Base-by-base conservation (phyloP, 2,329 filamentous ascomycete genomes). In the Zalaria obscura region DNA sequence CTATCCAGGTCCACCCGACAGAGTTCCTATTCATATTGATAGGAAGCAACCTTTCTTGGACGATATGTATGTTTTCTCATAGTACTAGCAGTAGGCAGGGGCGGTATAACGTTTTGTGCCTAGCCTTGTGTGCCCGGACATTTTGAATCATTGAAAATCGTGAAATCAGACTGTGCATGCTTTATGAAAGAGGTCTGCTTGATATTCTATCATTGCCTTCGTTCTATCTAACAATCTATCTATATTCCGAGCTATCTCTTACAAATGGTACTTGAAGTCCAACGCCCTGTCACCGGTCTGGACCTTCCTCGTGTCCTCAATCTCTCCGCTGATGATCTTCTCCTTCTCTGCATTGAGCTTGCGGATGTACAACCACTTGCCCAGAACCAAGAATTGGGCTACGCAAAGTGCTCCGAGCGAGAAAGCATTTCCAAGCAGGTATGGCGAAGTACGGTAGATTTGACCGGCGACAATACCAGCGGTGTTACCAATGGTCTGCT, bases 391-490 rank as follows among this genome's bases (percentile, higher is more conserved):
- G 3, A 41, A 29, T 10, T 44, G 42, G 28, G 42, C 38, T 5
- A 44, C 29, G 7, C 28, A 39, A 9, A 44, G 35, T 5, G 42
- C 42, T 28, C 42, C 42, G 2, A 44, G 32, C 8, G 42, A 44
- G 28, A 44, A 44, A 2, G 39, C 11, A 32, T 44, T 44, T 8
- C 42, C 42, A 11, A 44, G 42, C 8, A 44, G 35, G 44, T 50
- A 52, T 3, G 43, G 56, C 42, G 40, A 50, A 43, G 25, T 50
- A 9, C 37, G 52, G 42, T 64, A 71, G 0, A 71, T 60, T 45
- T 70, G 68, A 0, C 66, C 66, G 0, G 66, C 64, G 1, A 67
- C 65, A 5, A 71, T 63, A 7, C 68, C 68, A 0, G 66, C 66
- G 2, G 60, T 63, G 28, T 72, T 72, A 1, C 62, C 68, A 1